Conservation (phyloP, 352 stramenopile species). For the Phytopythium ostracodes region DNA sequence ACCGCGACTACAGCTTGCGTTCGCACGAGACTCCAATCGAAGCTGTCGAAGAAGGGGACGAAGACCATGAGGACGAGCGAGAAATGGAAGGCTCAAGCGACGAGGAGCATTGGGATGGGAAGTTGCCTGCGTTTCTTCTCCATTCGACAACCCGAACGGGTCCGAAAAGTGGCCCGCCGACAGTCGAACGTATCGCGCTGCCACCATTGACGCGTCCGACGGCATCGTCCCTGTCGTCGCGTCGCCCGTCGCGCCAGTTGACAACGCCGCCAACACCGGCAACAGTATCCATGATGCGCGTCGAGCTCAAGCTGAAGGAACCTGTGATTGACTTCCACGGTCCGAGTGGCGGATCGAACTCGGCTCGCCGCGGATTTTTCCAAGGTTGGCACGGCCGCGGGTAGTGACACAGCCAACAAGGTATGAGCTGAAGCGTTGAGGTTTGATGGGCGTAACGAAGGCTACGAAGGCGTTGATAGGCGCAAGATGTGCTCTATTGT, state of each 20-base stretch:
- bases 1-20: constrained; percentile 58
- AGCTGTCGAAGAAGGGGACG: constrained; percentile 20
- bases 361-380: constrained; percentile 20
- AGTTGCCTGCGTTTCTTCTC: neutral
- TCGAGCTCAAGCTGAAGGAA: constrained; percentile 62
- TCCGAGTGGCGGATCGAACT: neutral
- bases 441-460: too few relatives aligned
- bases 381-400: constrained; percentile 1
- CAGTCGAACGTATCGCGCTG: constrained; percentile 19
- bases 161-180: neutral
- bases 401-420: neutral
- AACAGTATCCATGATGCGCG: constrained; percentile 29
- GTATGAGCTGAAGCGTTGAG: too few relatives aligned
- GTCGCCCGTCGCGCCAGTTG: neutral
- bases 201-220: constrained; percentile 16
- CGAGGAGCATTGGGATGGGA: neutral
- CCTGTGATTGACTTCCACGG: constrained; percentile 37
- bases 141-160: neutral
- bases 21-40: neutral
- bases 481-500: constrained; percentile 3
- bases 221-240: constrained; percentile 4
- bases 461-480: neutral
- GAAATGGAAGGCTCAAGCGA: neutral
- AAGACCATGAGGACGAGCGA: constrained; percentile 9
- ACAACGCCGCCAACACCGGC: constrained; percentile 1